Evolutionary conservation across 495 filamentous ascomycete genomes (phyloP).

Genomic region (Trichocladium antarcticum): DNA sequence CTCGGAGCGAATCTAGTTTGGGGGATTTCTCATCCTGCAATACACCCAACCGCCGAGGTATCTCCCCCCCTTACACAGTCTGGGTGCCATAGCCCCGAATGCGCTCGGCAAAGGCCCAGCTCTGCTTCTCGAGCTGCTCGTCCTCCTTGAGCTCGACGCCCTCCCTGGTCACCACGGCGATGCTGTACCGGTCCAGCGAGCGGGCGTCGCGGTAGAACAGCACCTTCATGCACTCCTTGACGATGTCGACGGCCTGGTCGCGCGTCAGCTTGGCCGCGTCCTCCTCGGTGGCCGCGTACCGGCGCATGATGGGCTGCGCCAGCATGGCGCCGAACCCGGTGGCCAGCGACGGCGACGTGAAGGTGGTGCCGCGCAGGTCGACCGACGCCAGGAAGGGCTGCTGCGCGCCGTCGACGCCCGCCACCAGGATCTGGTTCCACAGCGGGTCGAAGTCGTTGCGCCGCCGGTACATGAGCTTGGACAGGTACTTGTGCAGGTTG

Average conservation of each 20-base stretch:
- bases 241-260: slow-evolving; percentile 66
- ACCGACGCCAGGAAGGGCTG: slow-evolving; percentile 82
- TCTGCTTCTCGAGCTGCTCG: slow-evolving; percentile 65
- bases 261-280: slow-evolving; percentile 55
- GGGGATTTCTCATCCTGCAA: no score
- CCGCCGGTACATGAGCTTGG: slow-evolving; percentile 88
- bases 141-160: slow-evolving; percentile 73
- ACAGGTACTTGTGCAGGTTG: slow-evolving; percentile 90
- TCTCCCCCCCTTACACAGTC: slow-evolving; percentile 35
- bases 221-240: slow-evolving; percentile 95
- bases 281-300: slow-evolving; percentile 68
- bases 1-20: no score
- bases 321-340: slow-evolving; percentile 91
- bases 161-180: slow-evolving; percentile 78
- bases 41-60: no score
- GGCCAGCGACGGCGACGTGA: slow-evolving; percentile 72
- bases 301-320: slow-evolving; percentile 81
- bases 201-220: slow-evolving; percentile 94
- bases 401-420: slow-evolving; percentile 65
- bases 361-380: slow-evolving; percentile 89
- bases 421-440: slow-evolving; percentile 90
- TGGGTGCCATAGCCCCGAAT: slow-evolving; percentile 52
- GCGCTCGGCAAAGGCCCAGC: slow-evolving; percentile 91
- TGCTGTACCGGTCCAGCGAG: slow-evolving; percentile 79
- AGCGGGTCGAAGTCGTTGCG: slow-evolving; percentile 93